Evolutionary conservation across 352 stramenopile species (phyloP), one percentile per base, ranked within the genome.

Genomic region (Halophytophthora polymorphica): DNA sequence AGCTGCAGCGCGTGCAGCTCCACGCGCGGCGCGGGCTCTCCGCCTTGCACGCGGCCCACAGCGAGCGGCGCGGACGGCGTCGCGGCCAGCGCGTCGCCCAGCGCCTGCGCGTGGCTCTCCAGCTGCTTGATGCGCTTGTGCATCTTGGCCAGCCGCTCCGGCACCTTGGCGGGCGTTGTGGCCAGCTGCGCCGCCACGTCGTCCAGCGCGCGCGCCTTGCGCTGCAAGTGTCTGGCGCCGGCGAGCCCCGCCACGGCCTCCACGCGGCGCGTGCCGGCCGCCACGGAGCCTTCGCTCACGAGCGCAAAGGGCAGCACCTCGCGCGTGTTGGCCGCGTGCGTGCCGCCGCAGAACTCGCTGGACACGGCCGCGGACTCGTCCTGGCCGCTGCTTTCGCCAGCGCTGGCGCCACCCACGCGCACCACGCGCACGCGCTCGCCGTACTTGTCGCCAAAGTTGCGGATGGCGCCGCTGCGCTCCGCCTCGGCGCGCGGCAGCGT

Each of bases 371-470:
- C 42, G 33, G 48, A 37, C 19, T 6, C 19, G 17, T 44, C 33
- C 48, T 13, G 21, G 1, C 14, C 11, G 18, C 45, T 22, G 34
- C 7, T 21, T 50, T 52, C 42, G 38, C 18, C 34, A 42, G 6
- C 21, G 10, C 48, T 40, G 22, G 31, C 39, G 34, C 56, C 62
- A 14, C 73, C 76, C 34, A 95, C 69, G 4, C 50, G 46, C 42
- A 95, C 83, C n/a, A 95, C 74, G 12, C 80, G 79, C 21, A 92
- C 81, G 15, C 84, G 40, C 29, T 90, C 81, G n/a, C 82, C 80
- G 45, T 93, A 91, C 38, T 89, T 93, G 34, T 93, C 82, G 4
- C 82, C 82, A 62, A 92, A 92, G 44, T 87, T 87, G 52, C 73
- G 85, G 58, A 90, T 83, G 14, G 79, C 82, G 17, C 77, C 80